Evolutionary conservation across 176 grass and related monocot genomes (phyloP).

Genomic region (Musa schizocarpa): DNA sequence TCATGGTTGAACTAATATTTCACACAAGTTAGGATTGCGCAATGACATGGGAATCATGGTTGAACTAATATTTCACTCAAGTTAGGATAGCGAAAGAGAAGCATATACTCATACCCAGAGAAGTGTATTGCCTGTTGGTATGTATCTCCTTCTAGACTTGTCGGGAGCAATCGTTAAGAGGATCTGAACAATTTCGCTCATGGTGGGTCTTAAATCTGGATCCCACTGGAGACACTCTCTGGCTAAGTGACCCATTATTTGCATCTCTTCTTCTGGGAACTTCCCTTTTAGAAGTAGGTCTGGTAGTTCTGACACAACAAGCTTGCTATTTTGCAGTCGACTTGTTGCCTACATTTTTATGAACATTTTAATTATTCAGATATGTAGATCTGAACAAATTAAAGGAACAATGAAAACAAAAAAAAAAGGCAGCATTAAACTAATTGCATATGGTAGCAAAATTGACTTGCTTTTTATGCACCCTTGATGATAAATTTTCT

Average conservation of each 20-base stretch:
- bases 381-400: neutral
- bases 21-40: too few species aligned
- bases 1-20: neutral
- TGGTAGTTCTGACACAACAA: conserved; percentile 78
- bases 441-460: neutral
- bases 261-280: conserved; percentile 89
- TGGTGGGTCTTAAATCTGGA: conserved; percentile 77
- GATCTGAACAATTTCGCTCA: conserved; percentile 91
- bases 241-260: conserved; percentile 87
- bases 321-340: conserved; percentile 50
- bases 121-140: conserved; percentile 23
- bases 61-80: neutral
- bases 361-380: neutral
- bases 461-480: neutral
- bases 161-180: conserved; percentile 68
- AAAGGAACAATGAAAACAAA: neutral
- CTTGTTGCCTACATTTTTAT: conserved; percentile 48
- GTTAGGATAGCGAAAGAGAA: neutral
- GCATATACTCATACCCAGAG: conserved; percentile 27
- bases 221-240: conserved; percentile 96
- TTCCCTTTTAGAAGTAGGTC: conserved; percentile 52
- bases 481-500: too few species aligned
- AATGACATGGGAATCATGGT: too few species aligned
- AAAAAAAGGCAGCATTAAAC: too few species aligned
- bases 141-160: conserved; percentile 38